A percentile compares a stretch with the other conserved stretches of the same genome.
Evolutionary conservation across 805 yeast species (phyloP).

Genomic region (Yamadazyma nakazawae): DNA sequence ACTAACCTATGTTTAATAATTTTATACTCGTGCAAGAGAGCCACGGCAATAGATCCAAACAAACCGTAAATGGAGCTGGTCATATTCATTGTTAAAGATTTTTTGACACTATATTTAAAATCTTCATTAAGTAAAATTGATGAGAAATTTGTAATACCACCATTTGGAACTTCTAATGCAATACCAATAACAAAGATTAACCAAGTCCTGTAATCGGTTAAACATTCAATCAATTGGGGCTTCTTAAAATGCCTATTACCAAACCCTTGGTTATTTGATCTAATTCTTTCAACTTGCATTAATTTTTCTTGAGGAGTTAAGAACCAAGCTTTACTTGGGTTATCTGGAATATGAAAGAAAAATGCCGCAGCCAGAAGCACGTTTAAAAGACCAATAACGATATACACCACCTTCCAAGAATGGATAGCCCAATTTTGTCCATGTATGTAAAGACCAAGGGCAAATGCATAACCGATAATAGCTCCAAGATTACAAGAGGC

Average conservation of each 20-base stretch:
- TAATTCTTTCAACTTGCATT: constrained; percentile 30
- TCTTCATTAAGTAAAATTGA: constrained; percentile 25
- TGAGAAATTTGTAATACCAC: constrained; percentile 34
- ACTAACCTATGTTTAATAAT: constrained; percentile 25
- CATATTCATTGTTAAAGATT: constrained; percentile 42
- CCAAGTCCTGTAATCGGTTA: constrained; percentile 34
- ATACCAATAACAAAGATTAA: constrained; percentile 25
- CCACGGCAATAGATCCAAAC: constrained; percentile 30
- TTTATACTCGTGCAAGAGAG: constrained; percentile 24
- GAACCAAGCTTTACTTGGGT: constrained; percentile 34
- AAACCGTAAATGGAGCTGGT: constrained; percentile 47
- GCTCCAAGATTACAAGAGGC: constrained; percentile 29
- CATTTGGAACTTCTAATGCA: constrained; percentile 29
- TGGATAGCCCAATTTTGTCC: constrained; percentile 36
- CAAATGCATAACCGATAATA: constrained; percentile 44
- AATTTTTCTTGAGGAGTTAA: constrained; percentile 30
- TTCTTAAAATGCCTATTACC: constrained; percentile 36
- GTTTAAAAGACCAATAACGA: constrained; percentile 59
- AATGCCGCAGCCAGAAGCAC: constrained; percentile 46
- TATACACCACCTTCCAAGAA: constrained; percentile 61
- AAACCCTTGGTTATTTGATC: constrained; percentile 37
- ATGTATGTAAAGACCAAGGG: constrained; percentile 49
- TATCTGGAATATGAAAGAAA: constrained; percentile 40
- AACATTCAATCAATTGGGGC: constrained; percentile 34
- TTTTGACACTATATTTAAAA: constrained; percentile 22